phyloP scores from a whole-genome alignment of 2,329 filamentous ascomycete species.

The Meredithiella fracta region DNA sequence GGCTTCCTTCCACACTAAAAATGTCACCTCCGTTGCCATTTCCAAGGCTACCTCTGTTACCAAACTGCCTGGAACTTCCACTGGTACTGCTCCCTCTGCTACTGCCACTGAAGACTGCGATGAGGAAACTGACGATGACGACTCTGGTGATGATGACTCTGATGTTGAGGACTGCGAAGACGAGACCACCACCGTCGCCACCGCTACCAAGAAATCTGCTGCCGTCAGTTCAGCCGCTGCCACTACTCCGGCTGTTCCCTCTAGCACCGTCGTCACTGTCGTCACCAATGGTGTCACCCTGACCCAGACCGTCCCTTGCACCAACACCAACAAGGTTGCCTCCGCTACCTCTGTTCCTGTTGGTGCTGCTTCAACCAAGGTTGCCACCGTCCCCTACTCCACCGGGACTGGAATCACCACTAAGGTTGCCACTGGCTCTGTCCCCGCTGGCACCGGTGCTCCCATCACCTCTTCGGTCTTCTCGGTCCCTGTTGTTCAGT shows the following conservation, averaged over 20 bases:
- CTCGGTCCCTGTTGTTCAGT: slow-evolving; percentile 1
- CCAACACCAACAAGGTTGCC: slow-evolving; percentile 1
- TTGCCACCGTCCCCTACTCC: neutral
- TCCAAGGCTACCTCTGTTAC: neutral
- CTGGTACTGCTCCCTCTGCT: neutral
- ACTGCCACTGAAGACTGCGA: neutral
- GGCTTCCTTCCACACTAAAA: neutral
- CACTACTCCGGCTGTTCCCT: neutral
- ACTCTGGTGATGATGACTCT: no score
- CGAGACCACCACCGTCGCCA: neutral
- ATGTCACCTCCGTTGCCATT: neutral
- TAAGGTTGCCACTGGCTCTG: neutral
- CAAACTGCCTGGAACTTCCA: neutral
- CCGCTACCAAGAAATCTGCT: neutral
- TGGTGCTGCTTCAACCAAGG: neutral
- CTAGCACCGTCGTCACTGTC: neutral
- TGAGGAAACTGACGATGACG: slow-evolving; percentile 1
- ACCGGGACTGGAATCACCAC: slow-evolving; percentile 1
- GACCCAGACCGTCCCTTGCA: slow-evolving; percentile 2
- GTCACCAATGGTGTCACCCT: neutral
- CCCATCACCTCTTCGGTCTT: neutral
- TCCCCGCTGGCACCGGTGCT: neutral
- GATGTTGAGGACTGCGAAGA: slow-evolving; percentile 1
- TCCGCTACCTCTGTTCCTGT: neutral
- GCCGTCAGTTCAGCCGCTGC: neutral